Conservation (phyloP, 768 basidiomycete genomes). For the Phylloporus sp. region DNA sequence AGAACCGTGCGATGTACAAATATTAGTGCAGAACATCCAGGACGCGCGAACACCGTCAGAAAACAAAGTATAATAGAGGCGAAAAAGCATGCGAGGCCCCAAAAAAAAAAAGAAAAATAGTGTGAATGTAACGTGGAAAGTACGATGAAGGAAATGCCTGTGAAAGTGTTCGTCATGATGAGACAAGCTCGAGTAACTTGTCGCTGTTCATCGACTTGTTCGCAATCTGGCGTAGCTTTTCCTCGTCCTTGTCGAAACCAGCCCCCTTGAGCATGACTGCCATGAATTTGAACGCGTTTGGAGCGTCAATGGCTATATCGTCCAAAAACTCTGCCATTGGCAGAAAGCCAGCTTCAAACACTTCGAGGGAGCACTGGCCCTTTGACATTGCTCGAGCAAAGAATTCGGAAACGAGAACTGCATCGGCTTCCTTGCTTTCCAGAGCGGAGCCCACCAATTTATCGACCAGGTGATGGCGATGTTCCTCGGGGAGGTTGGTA, state of each 20-base stretch:
- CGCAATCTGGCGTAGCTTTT: conserved; percentile 51
- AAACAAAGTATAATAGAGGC: conserved; percentile 15
- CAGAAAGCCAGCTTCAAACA: conserved; percentile 73
- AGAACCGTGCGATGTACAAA: conserved; percentile 23
- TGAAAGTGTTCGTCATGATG: conserved; percentile 29
- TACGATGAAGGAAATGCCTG: conserved; percentile 10
- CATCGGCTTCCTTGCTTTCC: conserved; percentile 79
- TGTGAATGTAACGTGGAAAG: conserved; percentile 13
- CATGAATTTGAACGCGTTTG: conserved; percentile 76
- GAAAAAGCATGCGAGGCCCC: conserved; percentile 10
- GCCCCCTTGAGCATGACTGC: conserved; percentile 72
- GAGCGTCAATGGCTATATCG: conserved; percentile 87
- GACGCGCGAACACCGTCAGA: conserved; percentile 25
- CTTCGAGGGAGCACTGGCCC: conserved; percentile 50
- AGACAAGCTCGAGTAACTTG: conserved; percentile 56
- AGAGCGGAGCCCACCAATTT: conserved; percentile 71
- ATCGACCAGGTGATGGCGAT: conserved; percentile 66
- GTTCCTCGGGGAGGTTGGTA: conserved; percentile 59
- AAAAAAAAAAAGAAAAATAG: conserved; percentile 4
- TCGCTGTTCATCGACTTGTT: conserved; percentile 59
- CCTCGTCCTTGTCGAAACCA: conserved; percentile 54
- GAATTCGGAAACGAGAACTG: conserved; percentile 71
- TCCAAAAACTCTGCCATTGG: conserved; percentile 74
- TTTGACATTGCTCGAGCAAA: conserved; percentile 62
- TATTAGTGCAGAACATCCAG: conserved; percentile 29